Conservation (phyloP, 768 basidiomycete species). For the Sporobolomyces roseus region DNA sequence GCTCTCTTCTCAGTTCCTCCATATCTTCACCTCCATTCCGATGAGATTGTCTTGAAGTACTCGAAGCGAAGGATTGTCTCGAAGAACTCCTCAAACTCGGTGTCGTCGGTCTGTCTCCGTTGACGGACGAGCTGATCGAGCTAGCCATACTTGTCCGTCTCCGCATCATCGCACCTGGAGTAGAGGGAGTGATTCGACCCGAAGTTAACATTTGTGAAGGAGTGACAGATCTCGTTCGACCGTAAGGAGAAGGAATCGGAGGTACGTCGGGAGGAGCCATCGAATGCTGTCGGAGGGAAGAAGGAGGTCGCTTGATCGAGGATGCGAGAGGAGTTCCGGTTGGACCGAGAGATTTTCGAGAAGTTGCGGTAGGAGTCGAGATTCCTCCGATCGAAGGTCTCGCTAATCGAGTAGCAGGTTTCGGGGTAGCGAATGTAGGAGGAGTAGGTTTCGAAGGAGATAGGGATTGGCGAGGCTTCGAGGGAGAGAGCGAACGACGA, state of each 20-base stretch:
- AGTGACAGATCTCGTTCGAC: constrained; percentile 21
- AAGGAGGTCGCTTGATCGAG: constrained; percentile 30
- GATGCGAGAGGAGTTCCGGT: constrained; percentile 13
- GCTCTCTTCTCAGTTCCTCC: constrained; percentile 53
- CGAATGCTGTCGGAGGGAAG: constrained; percentile 27
- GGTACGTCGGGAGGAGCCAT: constrained; percentile 27
- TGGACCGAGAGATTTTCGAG: constrained; percentile 33
- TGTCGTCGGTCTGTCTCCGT: constrained; percentile 6
- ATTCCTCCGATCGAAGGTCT: constrained; percentile 26
- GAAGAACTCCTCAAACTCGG: constrained; percentile 17
- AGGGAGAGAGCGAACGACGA: constrained; percentile 9
- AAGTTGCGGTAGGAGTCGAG: constrained; percentile 27
- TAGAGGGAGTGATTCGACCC: constrained; percentile 25
- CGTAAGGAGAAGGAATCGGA: constrained; percentile 33
- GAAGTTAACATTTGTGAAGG: constrained; percentile 15
- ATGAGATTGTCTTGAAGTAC: constrained; percentile 28
- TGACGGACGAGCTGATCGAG: neutral
- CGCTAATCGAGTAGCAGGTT: constrained; percentile 17
- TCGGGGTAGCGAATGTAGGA: constrained; percentile 21
- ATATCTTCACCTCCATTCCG: constrained; percentile 49
- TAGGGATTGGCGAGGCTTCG: constrained; percentile 18
- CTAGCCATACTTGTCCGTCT: constrained; percentile 28
- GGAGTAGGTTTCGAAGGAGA: constrained; percentile 17
- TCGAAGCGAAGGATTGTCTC: constrained; percentile 36
- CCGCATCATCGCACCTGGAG: constrained; percentile 16